Percentiles rank a stretch among this genome's conserved stretches.
Conservation (phyloP, 2,329 filamentous ascomycete species). For the Aspergillus sergii region DNA sequence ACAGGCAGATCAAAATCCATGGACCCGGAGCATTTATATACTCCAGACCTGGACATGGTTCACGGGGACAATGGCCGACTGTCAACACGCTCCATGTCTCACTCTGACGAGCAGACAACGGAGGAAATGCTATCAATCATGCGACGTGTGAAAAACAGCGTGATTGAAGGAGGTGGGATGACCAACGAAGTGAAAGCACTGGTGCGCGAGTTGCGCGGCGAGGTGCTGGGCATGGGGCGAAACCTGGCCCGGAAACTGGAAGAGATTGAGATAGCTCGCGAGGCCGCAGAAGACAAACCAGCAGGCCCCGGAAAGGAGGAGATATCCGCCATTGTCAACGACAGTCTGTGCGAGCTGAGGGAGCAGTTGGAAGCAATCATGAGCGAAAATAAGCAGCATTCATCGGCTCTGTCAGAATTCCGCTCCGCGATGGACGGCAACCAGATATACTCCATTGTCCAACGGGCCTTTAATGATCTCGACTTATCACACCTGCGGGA, state of each 20-base stretch:
- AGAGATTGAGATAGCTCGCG: slow-evolving; percentile 58
- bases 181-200: slow-evolving; percentile 91
- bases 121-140: slow-evolving; percentile 84
- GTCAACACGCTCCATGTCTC: slow-evolving; percentile 30
- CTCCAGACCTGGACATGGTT: slow-evolving; percentile 25
- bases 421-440: slow-evolving; percentile 72
- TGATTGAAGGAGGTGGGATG: slow-evolving; percentile 82
- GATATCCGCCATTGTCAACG: slow-evolving; percentile 74
- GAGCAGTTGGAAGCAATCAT: slow-evolving; percentile 81
- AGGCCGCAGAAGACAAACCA: slow-evolving; percentile 49
- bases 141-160: slow-evolving; percentile 85
- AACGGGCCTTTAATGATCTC: slow-evolving; percentile 66
- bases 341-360: slow-evolving; percentile 79
- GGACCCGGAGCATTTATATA: slow-evolving; percentile 27
- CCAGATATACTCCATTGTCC: slow-evolving; percentile 83
- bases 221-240: slow-evolving; percentile 91
- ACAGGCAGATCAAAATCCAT: slow-evolving; percentile 37
- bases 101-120: slow-evolving; percentile 57
- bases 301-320: slow-evolving; percentile 64
- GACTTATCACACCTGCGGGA: slow-evolving; percentile 62
- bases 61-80: slow-evolving; percentile 24
- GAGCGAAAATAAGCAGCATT: slow-evolving; percentile 72
- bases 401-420: slow-evolving; percentile 64
- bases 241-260: slow-evolving; percentile 80
- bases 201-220: slow-evolving; percentile 84